A percentile compares a stretch with the other conserved stretches of the same genome.
These are phyloP conservation scores for Vicia faba DNA, from an alignment of 306 rosid genomes.

Conservation along the genomic window DNA sequence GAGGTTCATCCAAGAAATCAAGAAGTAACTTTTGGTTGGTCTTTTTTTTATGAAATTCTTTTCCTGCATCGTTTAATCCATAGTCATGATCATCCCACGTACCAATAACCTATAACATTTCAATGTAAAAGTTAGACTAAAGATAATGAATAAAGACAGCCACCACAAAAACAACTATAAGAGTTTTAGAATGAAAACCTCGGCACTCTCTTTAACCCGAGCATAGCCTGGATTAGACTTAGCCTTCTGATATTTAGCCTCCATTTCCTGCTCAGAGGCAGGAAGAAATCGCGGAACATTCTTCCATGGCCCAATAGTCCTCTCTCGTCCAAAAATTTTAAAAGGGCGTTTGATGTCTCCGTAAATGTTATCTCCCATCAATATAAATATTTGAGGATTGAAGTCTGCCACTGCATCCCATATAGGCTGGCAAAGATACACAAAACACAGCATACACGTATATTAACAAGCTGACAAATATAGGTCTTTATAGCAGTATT, in stretches of 20 bases:
- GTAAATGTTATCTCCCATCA: slow-evolving; percentile 85
- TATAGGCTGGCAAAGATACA: slow-evolving; percentile 58
- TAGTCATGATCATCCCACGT: slow-evolving; percentile 94
- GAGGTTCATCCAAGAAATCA: slow-evolving; percentile 82
- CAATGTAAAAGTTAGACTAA: slow-evolving; percentile 34
- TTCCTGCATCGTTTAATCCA: slow-evolving; percentile 84
- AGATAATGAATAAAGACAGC: slow-evolving; percentile 16
- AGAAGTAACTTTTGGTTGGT: slow-evolving; percentile 77
- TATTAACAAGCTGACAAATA: neutral
- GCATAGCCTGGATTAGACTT: slow-evolving; percentile 64
- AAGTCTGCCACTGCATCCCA: slow-evolving; percentile 67
- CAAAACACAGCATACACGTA: slow-evolving; percentile 28
- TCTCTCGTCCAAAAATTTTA: slow-evolving; percentile 65
- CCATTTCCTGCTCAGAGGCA: slow-evolving; percentile 64
- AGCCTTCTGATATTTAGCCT: slow-evolving; percentile 57
- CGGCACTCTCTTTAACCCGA: slow-evolving; percentile 50
- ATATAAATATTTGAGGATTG: slow-evolving; percentile 74
- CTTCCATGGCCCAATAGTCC: slow-evolving; percentile 86
- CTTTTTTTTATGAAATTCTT: slow-evolving; percentile 60
- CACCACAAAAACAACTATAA: slow-evolving; percentile 20
- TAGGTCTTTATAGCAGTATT: neutral
- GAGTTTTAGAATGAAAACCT: slow-evolving; percentile 47
- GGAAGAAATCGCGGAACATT: slow-evolving; percentile 71
- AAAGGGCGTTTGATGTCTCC: slow-evolving; percentile 78
- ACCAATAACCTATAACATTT: slow-evolving; percentile 68